These are phyloP conservation scores for Volutella citrinella DNA, from an alignment of 2,329 filamentous ascomycete genomes.

Conservation along the genomic window DNA sequence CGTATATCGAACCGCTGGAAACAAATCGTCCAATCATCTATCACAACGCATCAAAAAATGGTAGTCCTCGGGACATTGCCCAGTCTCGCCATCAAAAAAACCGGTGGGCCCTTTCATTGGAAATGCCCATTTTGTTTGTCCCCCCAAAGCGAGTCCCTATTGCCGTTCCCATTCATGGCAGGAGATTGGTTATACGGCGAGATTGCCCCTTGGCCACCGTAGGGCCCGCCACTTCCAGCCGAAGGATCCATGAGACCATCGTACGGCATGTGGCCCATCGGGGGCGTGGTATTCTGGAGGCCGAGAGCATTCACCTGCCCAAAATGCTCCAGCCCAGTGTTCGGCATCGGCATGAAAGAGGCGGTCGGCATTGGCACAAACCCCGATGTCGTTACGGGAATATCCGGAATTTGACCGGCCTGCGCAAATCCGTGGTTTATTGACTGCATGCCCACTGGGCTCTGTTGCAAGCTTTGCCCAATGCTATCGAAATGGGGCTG, in stretches of 20 bases:
- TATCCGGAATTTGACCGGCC: conserved; percentile 20
- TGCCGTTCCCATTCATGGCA: conserved; percentile 25
- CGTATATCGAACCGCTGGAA: no score
- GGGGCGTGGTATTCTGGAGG: conserved; percentile 25
- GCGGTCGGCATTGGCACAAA: conserved; percentile 19
- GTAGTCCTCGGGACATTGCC: no score
- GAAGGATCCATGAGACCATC: conserved; percentile 30
- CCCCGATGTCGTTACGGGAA: conserved; percentile 20
- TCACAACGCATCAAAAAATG: no score
- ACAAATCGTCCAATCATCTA: no score
- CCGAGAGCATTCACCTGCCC: conserved; percentile 30
- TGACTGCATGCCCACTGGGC: conserved; percentile 22
- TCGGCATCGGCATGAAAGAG: conserved; percentile 24
- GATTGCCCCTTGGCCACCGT: conserved; percentile 33
- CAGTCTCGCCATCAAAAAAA: no score
- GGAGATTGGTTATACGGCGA: conserved; percentile 35
- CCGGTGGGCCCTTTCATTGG: no score
- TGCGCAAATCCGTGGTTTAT: conserved; percentile 25
- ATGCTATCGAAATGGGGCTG: conserved; percentile 26
- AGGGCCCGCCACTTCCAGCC: conserved; percentile 34
- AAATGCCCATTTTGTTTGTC: no score
- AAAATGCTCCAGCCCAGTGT: conserved; percentile 30
- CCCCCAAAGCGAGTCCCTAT: conserved; percentile 22
- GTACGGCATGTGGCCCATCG: conserved; percentile 29
- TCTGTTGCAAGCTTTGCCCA: conserved; percentile 23